Evolutionary conservation across 2,329 filamentous ascomycete genomes (phyloP).

Genomic region (Fusarium sp.): DNA sequence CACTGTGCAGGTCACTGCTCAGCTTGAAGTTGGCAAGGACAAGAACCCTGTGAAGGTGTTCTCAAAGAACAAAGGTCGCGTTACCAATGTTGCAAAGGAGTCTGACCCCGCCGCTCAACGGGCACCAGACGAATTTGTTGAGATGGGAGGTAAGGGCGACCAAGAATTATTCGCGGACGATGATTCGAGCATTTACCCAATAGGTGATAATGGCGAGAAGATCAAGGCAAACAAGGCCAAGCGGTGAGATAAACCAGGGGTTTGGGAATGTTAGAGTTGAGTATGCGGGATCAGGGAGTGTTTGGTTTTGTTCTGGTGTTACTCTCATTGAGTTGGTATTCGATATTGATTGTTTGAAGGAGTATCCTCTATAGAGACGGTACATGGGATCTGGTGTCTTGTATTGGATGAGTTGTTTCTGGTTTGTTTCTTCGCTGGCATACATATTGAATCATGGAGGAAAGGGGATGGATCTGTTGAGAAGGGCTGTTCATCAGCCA

Average conservation of each 20-base stretch:
- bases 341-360: constrained; percentile 5
- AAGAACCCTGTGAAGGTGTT: constrained; percentile 77
- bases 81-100: constrained; percentile 63
- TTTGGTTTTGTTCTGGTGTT: constrained; percentile 15
- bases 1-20: constrained; percentile 67
- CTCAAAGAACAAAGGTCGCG: constrained; percentile 70
- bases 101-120: constrained; percentile 73
- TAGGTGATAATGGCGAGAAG: constrained; percentile 45
- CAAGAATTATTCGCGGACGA: constrained; percentile 79
- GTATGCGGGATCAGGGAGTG: neutral
- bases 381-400: constrained; percentile 10
- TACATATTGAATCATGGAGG: neutral
- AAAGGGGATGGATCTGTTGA: neutral
- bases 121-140: constrained; percentile 80
- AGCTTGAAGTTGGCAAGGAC: constrained; percentile 65
- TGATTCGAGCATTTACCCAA: constrained; percentile 60
- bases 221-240: constrained; percentile 46
- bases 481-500: constrained; percentile 1
- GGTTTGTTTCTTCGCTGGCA: neutral
- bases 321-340: neutral
- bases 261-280: neutral
- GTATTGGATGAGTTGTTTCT: neutral
- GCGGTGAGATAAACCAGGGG: constrained; percentile 16
- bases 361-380: constrained; percentile 23
- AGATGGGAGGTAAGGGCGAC: constrained; percentile 88